These are phyloP conservation scores for Fusarium mundagurra DNA, from an alignment of 2,329 filamentous ascomycete species.

Conservation along the genomic window DNA sequence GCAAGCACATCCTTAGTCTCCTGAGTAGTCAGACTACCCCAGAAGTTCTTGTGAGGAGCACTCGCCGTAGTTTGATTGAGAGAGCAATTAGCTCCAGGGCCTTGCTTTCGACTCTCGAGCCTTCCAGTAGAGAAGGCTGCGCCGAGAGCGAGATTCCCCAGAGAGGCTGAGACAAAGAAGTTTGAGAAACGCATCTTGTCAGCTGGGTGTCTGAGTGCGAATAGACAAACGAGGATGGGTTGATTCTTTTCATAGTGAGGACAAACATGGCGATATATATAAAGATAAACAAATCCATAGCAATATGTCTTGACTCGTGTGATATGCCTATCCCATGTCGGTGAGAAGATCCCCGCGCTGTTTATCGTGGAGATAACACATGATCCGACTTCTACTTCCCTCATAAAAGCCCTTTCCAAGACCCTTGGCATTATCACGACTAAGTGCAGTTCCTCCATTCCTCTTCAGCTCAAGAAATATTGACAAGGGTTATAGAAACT, in stretches of 20 bases:
- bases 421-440: not conserved
- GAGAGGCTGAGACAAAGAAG: not conserved
- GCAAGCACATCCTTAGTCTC: slow-evolving; percentile 2
- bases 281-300: not conserved
- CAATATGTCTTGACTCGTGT: not conserved
- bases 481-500: not conserved
- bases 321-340: not conserved
- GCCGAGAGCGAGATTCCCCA: not conserved
- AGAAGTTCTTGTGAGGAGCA: slow-evolving; percentile 9
- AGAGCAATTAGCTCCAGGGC: not conserved
- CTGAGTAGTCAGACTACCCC: not conserved
- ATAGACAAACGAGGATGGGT: not conserved
- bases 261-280: not conserved
- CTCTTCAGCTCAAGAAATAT: not conserved
- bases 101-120: not conserved
- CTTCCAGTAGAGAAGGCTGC: not conserved
- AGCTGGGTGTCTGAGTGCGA: not conserved
- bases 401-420: not conserved
- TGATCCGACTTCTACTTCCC: not conserved
- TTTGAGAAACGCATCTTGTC: not conserved
- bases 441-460: not conserved
- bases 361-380: not conserved
- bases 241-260: not conserved
- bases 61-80: not conserved
- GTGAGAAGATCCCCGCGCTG: not conserved